Evolutionary conservation across 1,139 yeast genomes (phyloP), one percentile per base, ranked within the genome.

Genomic region (Scheffersomyces stambukii): DNA sequence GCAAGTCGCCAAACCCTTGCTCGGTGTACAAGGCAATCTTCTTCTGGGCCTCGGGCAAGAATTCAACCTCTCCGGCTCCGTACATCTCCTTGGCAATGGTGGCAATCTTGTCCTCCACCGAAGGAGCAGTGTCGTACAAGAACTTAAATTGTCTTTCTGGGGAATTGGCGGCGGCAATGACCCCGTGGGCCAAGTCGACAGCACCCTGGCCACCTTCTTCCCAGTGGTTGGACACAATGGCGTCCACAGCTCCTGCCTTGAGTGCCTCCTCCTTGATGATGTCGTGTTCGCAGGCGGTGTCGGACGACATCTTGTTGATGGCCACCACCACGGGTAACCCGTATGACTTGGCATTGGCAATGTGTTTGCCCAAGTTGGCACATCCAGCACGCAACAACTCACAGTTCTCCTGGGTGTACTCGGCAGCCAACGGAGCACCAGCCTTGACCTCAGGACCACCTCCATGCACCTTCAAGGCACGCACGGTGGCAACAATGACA

Each of bases 361-460:
- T 91, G 57, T 91, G 98, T 64, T 91, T 91, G 43, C 78, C 88
- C 62, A 91, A 74, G 67, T 91, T 91, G 41, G 86, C 76, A 54
- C 95, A 84, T 33, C 98, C 98, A 41, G 69, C 72, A 47, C 77
- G 70, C 50, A 91, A 75, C 55, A 89, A 72, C 34, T 86, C 97
- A 33, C 80, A 72, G 58, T 91, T 83, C 64, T 91, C 98, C 49
- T 74, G 74, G 33, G 84, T 71, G 65, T 91, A 91, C 52, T 77
- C 96, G 31, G 77, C 69, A 37, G 97, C 94, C 54, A 91, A 73
- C 42, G 94, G 81, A 32, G 84, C 81, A 52, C 97, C 97, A 26
- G 98, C 95, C 60, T 85, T 85, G 42, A 91, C 97, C 50, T 86
- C 96, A 21, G 97, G 95, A 40, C 96, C 98, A 52, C 97, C 98